Base-by-base conservation (phyloP, 768 basidiomycete species). In the Boletus subparvulus region DNA sequence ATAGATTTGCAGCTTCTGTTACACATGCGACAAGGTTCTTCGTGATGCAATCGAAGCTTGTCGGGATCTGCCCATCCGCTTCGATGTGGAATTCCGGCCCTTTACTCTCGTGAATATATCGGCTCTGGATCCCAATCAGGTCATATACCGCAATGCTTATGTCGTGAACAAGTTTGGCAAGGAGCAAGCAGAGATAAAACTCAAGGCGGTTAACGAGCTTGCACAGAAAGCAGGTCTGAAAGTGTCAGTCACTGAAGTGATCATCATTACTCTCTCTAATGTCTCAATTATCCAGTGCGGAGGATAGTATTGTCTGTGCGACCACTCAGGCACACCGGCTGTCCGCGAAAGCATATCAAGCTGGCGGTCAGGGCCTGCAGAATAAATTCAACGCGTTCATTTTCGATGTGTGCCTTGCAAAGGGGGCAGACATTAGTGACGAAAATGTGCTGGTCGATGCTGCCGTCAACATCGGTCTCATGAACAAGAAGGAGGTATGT, bases 271-370 rank as follows among this genome's bases (percentile, higher is more conserved):
- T 17, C 3, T 10, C 42, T 35, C 50, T 55, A 9, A 60, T 21
- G 14, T 21, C 14, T 24, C 11, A 32, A 24, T 46, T 21, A 8
- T 58, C 26, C 43, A 80, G 78, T 33, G 56, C 62, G 14, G 72
- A 70, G 47, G 75, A 75, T 43, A 74, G 75, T 4, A 65, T 65
- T 7, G 37, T 81, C 8, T 69, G 71, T n/a, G 68, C 64, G 43
- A 78, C 80, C 17, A 71, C 54, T 43, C 64, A 72, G 10, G 74
- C 72, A 5, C 81, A 83, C 61, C 66, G 81, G n/a, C 60, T 82
- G 26, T 59, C 80, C 3, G 62, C 69, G 14, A 74, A 77, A 48
- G 79, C 80, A 2, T 77, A 73, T 50, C 61, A 65, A 48, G 57
- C 65, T 5, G 75, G 74, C 24, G 78, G 79, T 2, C 68, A 71